Conservation (phyloP, 176 grass and related monocot species). For the Phyllostachys edulis region DNA sequence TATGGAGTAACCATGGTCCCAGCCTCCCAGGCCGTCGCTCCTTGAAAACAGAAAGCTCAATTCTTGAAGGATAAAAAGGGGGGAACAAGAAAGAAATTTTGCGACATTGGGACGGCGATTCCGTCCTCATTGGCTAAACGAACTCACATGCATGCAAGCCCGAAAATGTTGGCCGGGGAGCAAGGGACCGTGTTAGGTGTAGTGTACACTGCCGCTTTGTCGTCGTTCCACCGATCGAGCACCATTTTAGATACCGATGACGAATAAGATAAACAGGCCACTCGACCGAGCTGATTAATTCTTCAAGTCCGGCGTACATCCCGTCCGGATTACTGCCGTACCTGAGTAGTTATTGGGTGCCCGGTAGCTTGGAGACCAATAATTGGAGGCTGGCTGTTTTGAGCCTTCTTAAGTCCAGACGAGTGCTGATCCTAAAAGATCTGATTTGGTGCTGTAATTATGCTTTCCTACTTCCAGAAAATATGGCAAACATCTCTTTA, state of each 20-base stretch:
- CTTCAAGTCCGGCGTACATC: constrained; percentile 2
- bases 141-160: constrained; percentile 4
- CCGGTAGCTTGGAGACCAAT: neutral
- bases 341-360: neutral
- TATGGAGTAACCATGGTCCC: neutral
- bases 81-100: neutral
- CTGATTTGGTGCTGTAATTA: neutral
- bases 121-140: constrained; percentile 21
- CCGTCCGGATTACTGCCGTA: neutral
- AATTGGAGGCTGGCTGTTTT: neutral
- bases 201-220: neutral
- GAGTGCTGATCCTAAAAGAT: neutral
- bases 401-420: neutral
- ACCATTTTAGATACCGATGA: neutral
- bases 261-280: neutral
- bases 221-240: neutral
- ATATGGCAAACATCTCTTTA: neutral
- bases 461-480: neutral
- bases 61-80: neutral
- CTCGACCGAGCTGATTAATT: neutral
- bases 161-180: constrained; percentile 35
- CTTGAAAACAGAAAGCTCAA: constrained; percentile 23
- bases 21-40: neutral
- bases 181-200: constrained; percentile 38
- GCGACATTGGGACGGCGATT: neutral